Percentiles rank a stretch among this genome's conserved stretches.
phyloP scores from a whole-genome alignment of 441 rosid genomes.

The Populus trichocarpa region DNA sequence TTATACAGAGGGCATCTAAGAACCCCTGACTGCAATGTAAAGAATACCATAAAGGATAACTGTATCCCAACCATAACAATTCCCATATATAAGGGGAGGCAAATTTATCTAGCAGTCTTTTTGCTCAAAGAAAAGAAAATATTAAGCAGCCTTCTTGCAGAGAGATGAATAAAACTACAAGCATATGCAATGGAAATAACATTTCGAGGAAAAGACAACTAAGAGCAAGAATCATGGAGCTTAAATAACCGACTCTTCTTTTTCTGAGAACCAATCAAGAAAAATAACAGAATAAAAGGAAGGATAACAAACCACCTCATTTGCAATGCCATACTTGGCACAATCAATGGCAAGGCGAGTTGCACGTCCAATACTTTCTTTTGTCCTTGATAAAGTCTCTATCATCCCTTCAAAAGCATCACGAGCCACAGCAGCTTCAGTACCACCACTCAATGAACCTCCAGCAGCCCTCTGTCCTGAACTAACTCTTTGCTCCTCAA shows the following conservation, averaged over 20 bases:
- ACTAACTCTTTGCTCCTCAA: slow-evolving; percentile 74
- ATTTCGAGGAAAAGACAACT: background rate
- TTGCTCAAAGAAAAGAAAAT: background rate
- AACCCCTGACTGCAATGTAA: background rate
- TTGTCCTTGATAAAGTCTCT: slow-evolving; percentile 97
- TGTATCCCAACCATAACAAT: background rate
- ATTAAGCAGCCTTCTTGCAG: background rate
- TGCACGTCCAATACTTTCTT: slow-evolving; percentile 99
- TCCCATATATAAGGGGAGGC: background rate
- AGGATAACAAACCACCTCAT: slow-evolving; percentile 57
- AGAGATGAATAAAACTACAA: background rate
- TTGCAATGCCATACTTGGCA: slow-evolving; percentile 95
- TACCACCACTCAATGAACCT: slow-evolving; percentile 85
- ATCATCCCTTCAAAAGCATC: slow-evolving; percentile 99
- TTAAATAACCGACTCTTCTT: background rate
- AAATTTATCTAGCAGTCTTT: background rate
- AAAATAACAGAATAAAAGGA: background rate
- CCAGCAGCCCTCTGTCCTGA: slow-evolving; percentile 65
- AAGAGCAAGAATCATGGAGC: background rate
- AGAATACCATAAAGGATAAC: background rate
- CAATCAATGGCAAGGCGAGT: slow-evolving; percentile 99
- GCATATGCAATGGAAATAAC: background rate
- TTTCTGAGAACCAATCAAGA: background rate
- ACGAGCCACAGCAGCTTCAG: slow-evolving; percentile 97
- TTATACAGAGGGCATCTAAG: background rate